Evolutionary conservation across 306 rosid species (phyloP).

Genomic region (Dalbergia cochinchinensis): DNA sequence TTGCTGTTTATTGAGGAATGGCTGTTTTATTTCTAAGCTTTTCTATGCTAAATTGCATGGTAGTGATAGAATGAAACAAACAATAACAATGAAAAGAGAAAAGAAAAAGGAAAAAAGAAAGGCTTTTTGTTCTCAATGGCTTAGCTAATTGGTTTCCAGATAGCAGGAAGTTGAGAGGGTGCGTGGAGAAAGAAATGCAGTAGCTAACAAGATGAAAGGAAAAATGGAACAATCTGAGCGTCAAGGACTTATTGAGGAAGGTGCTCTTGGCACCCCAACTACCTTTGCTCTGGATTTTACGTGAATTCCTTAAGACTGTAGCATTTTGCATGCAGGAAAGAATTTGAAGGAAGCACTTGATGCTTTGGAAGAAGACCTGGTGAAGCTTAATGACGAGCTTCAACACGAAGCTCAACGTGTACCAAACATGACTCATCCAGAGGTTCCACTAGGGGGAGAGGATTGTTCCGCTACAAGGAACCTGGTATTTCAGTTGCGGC

Average conservation of each 20-base stretch:
- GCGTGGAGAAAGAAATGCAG: conserved; percentile 87
- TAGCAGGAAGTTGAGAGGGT: conserved; percentile 98
- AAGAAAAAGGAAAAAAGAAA: background rate
- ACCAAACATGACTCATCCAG: conserved; percentile 91
- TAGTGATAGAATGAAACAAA: background rate
- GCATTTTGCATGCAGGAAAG: conserved; percentile 66
- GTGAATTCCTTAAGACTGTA: conserved; percentile 21
- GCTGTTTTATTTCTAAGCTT: background rate
- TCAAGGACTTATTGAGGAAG: conserved; percentile 85
- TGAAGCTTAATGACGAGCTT: conserved; percentile 78
- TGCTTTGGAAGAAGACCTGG: conserved; percentile 87
- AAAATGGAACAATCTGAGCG: conserved; percentile 84
- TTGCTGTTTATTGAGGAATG: background rate
- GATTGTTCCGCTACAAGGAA: conserved; percentile 69
- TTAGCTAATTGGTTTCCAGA: conserved; percentile 82
- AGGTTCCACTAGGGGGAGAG: conserved; percentile 96
- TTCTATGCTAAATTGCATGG: conserved; percentile 10
- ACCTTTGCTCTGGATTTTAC: conserved; percentile 14
- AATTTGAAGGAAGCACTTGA: conserved; percentile 81
- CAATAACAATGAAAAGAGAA: background rate
- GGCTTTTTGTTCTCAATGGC: conserved; percentile 55
- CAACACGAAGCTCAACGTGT: conserved; percentile 89
- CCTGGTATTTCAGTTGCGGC: conserved; percentile 56
- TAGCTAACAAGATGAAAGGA: conserved; percentile 97
- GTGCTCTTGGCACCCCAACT: conserved; percentile 51